These are phyloP conservation scores for Solanum sparsipilum DNA, from an alignment of 257 asterid species.

Conservation along the genomic window DNA sequence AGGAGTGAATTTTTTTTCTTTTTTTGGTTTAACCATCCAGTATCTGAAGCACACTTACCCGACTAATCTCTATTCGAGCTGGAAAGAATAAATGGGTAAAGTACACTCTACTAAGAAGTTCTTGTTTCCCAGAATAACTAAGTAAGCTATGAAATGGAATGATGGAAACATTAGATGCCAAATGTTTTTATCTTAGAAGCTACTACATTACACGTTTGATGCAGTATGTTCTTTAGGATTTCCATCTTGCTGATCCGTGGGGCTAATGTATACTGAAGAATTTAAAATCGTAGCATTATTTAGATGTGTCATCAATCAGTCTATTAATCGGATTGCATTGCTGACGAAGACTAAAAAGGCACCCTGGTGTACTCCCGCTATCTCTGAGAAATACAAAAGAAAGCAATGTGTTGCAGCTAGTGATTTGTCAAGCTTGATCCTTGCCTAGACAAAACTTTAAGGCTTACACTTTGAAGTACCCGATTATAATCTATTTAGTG, in stretches of 20 bases:
- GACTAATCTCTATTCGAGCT: neutral
- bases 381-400: neutral
- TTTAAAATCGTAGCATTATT: neutral
- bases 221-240: neutral
- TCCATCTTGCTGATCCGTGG: neutral
- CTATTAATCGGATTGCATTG: neutral
- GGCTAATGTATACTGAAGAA: neutral
- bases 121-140: neutral
- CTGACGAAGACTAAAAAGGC: neutral
- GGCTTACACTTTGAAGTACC: neutral
- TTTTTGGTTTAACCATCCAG: neutral
- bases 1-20: neutral
- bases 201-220: neutral
- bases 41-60: neutral
- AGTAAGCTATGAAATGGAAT: neutral
- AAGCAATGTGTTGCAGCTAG: neutral
- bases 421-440: neutral
- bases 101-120: neutral
- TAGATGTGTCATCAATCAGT: neutral
- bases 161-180: neutral
- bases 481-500: neutral
- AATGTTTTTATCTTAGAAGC: neutral
- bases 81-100: neutral
- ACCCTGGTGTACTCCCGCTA: rapidly evolving
- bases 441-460: neutral